Conservation (phyloP, 208 protist genomes). For the Acanthamoeba royreba region DNA sequence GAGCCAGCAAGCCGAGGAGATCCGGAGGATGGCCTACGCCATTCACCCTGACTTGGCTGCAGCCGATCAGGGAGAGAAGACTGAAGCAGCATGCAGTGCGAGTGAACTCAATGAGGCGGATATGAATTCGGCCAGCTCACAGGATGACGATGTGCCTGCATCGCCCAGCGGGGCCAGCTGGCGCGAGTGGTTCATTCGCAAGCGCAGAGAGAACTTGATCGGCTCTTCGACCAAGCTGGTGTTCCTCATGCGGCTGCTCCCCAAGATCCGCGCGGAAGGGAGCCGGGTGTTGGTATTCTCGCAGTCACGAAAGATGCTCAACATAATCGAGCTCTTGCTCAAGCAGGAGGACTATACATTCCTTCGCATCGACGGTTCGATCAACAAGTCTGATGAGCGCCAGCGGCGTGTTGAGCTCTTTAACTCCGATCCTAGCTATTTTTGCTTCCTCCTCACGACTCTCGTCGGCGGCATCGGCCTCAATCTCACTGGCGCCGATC, state of each 20-base stretch:
- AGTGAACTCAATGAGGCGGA: not conserved
- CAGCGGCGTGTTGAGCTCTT: constrained; percentile 60
- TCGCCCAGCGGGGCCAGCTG: not conserved
- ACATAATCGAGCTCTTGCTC: constrained; percentile 57
- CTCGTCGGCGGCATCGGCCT: constrained; percentile 69
- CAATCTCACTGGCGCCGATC: constrained; percentile 67
- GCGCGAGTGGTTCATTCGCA: not conserved
- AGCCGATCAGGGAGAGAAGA: not conserved
- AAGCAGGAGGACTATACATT: not conserved
- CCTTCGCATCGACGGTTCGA: constrained; percentile 66
- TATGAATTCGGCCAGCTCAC: not conserved
- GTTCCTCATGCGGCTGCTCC: constrained; percentile 54
- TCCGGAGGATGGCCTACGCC: not conserved
- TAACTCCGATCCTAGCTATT: constrained; percentile 53
- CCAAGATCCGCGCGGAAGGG: constrained; percentile 53
- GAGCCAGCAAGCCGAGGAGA: not conserved
- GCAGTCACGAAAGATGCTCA: constrained; percentile 67
- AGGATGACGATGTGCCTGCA: not conserved
- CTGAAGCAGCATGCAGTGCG: not conserved
- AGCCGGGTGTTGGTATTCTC: constrained; percentile 70
- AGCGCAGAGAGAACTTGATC: not conserved
- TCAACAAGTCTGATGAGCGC: constrained; percentile 49
- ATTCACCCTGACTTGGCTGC: not conserved
- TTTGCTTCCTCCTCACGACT: constrained; percentile 70
- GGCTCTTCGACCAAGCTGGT: constrained; percentile 52